Evolutionary conservation across 768 basidiomycete species (phyloP).

Genomic region (Mycena polygramma): DNA sequence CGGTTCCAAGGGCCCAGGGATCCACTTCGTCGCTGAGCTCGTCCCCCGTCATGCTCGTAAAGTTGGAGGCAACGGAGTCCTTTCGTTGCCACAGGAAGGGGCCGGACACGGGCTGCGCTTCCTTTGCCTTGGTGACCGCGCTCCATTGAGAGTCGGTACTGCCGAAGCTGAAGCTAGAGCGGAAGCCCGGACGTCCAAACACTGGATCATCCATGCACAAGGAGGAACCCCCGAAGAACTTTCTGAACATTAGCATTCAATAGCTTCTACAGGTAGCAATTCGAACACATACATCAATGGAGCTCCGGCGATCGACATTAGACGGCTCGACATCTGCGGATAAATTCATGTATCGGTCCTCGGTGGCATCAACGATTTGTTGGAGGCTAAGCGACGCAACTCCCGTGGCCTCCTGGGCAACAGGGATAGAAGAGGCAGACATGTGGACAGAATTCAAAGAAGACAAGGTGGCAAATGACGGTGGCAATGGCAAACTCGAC

Average conservation of each 20-base stretch:
- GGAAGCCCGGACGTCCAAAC: not conserved
- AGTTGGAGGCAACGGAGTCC: constrained; percentile 16
- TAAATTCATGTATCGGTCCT: too few relatives aligned
- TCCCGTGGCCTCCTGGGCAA: constrained; percentile 13
- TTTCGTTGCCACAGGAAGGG: not conserved
- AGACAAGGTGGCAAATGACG: not conserved
- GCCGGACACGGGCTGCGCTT: not conserved
- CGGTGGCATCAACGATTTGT: too few relatives aligned
- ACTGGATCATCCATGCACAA: not conserved
- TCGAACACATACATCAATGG: constrained; percentile 11
- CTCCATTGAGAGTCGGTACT: constrained; percentile 7
- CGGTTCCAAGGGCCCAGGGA: constrained; percentile 12
- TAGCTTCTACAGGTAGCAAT: not conserved
- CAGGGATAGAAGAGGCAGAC: not conserved
- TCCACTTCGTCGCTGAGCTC: constrained; percentile 25
- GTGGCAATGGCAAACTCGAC: constrained; percentile 15
- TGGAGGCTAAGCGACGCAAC: too few relatives aligned
- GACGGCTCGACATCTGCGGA: too few relatives aligned
- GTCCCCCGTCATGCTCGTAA: constrained; percentile 21
- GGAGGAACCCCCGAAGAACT: constrained; percentile 13
- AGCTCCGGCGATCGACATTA: too few relatives aligned
- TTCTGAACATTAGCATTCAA: not conserved
- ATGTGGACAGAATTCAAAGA: not conserved
- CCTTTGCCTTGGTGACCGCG: constrained; percentile 13
- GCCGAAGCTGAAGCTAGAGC: constrained; percentile 12